These are phyloP conservation scores for Spathaspora hagerdaliae DNA, from an alignment of 805 yeast species.

Conservation along the genomic window DNA sequence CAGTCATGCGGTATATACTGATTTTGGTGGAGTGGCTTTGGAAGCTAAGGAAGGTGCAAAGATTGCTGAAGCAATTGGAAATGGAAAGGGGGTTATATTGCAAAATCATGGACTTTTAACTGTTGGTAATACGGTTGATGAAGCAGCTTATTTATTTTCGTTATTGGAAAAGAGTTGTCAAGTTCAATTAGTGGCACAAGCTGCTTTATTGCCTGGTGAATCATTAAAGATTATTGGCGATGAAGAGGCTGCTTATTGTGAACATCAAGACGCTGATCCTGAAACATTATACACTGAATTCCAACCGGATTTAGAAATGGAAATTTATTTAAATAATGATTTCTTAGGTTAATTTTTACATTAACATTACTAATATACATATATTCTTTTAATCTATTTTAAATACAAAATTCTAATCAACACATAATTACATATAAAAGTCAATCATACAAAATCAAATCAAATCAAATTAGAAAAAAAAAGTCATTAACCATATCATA, in stretches of 20 bases:
- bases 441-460: no score
- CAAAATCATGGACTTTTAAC: slow-evolving; percentile 33
- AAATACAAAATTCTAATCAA: no score
- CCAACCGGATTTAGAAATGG: slow-evolving; percentile 59
- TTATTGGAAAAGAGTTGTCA: slow-evolving; percentile 30
- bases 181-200: slow-evolving; percentile 25
- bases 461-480: no score
- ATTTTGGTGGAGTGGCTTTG: slow-evolving; percentile 75
- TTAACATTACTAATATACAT: no score
- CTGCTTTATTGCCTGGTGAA: slow-evolving; percentile 42
- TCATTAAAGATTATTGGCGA: slow-evolving; percentile 45
- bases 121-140: slow-evolving; percentile 32
- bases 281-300: slow-evolving; percentile 69
- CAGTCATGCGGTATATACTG: slow-evolving; percentile 58
- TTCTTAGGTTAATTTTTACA: no score
- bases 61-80: slow-evolving; percentile 28
- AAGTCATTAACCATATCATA: no score
- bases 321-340: slow-evolving; percentile 7
- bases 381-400: no score
- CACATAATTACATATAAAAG: no score
- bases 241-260: slow-evolving; percentile 66
- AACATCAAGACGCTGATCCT: slow-evolving; percentile 56
- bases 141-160: slow-evolving; percentile 32
- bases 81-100: slow-evolving; percentile 28
- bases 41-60: slow-evolving; percentile 27